A percentile compares a stretch with the other conserved stretches of the same genome.
These are phyloP conservation scores for Colletotrichum viniferum DNA, from an alignment of 2,329 filamentous ascomycete genomes.

Conservation along the genomic window DNA sequence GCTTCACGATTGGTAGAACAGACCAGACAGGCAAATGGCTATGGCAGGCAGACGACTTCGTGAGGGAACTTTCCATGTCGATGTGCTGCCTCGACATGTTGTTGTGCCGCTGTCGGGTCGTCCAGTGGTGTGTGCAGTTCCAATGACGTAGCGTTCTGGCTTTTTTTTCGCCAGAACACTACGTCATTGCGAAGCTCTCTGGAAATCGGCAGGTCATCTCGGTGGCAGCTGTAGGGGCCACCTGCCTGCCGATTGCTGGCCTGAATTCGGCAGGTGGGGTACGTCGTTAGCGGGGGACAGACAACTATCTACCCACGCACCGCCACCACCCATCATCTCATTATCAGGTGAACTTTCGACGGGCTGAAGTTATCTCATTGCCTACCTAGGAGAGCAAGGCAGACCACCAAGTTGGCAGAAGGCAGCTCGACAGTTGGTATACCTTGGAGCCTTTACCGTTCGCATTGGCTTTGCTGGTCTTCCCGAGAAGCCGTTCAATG, in stretches of 20 bases:
- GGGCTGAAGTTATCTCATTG: neutral
- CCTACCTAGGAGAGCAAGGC: neutral
- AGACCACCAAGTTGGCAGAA: neutral
- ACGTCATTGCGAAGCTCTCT: no score
- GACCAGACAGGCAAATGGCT: no score
- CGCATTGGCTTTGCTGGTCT: neutral
- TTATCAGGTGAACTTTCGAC: neutral
- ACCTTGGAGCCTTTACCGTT: neutral
- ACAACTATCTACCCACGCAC: neutral
- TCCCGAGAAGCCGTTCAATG: neutral
- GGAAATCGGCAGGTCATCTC: no score
- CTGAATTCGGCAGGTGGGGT: neutral
- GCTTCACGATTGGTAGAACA: no score
- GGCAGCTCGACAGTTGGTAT: neutral
- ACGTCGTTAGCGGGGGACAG: no score
- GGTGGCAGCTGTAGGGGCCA: neutral
- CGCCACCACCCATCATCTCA: neutral
- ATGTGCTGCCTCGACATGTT: no score
- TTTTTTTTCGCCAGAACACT: no score
- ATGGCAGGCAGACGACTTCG: no score
- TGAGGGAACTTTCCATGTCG: no score
- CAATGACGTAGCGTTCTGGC: no score
- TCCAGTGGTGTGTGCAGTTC: no score
- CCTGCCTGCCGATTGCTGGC: neutral
- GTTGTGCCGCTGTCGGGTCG: no score